Conservation (phyloP, 768 basidiomycete species). For the Paxillus rubicundulus region DNA sequence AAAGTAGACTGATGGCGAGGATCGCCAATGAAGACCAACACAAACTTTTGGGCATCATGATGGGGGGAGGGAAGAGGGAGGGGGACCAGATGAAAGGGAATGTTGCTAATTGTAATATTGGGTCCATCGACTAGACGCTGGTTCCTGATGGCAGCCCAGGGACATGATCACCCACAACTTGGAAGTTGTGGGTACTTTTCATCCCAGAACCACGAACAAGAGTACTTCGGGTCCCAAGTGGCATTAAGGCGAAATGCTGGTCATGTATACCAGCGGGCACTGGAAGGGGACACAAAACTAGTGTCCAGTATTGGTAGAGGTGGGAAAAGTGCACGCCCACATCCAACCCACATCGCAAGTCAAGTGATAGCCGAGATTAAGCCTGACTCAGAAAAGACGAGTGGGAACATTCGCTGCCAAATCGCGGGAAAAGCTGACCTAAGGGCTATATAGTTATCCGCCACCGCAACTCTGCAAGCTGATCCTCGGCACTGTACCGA, state of each 20-base stretch:
- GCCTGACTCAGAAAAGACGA: too few relatives aligned
- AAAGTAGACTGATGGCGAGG: constrained; percentile 16
- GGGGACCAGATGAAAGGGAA: neutral
- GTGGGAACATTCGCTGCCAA: too few relatives aligned
- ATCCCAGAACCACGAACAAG: neutral
- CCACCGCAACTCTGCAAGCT: constrained; percentile 30
- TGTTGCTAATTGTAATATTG: neutral
- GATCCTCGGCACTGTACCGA: constrained; percentile 22
- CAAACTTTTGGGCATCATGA: constrained; percentile 8
- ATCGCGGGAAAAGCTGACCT: constrained; percentile 27
- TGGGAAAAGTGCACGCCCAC: too few relatives aligned
- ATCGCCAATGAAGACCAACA: constrained; percentile 17
- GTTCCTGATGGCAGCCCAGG: constrained; percentile 15
- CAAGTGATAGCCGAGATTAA: too few relatives aligned
- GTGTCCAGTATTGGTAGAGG: too few relatives aligned
- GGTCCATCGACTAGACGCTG: neutral
- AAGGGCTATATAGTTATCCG: constrained; percentile 39
- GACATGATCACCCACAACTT: neutral
- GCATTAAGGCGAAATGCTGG: too few relatives aligned
- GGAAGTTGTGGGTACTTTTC: too few relatives aligned
- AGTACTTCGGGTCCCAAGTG: too few relatives aligned
- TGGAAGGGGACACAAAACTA: too few relatives aligned
- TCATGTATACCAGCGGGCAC: too few relatives aligned
- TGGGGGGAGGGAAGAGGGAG: neutral
- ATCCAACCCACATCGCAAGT: too few relatives aligned